Percentiles rank a stretch among this genome's conserved stretches.
Conservation (phyloP, 805 yeast genomes). For the Saturnispora besseyi region DNA sequence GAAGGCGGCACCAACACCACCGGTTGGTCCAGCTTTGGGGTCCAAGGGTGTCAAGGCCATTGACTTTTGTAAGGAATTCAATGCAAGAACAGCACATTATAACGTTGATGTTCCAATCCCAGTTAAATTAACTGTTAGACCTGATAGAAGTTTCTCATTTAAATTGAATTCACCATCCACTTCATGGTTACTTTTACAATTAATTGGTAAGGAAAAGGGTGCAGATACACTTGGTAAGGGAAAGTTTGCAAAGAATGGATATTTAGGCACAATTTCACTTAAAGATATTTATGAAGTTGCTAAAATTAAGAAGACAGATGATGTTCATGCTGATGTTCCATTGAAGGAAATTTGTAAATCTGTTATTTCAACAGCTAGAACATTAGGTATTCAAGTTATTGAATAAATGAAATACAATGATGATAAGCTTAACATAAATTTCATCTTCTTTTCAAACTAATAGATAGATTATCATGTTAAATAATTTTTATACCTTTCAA, state of each 20-base stretch:
- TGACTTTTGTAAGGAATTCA: conserved; percentile 96
- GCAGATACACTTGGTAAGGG: conserved; percentile 68
- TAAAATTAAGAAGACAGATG: conserved; percentile 82
- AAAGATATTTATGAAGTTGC: conserved; percentile 95
- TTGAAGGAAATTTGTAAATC: conserved; percentile 73
- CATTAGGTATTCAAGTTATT: conserved; percentile 78
- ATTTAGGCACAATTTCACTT: conserved; percentile 42
- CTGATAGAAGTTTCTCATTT: conserved; percentile 85
- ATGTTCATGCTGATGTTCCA: conserved; percentile 60
- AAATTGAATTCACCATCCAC: conserved; percentile 90
- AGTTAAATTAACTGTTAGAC: conserved; percentile 71
- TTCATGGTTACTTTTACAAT: conserved; percentile 72
- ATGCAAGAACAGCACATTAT: conserved; percentile 87
- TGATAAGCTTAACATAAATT: neutral
- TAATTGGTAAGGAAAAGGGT: conserved; percentile 76
- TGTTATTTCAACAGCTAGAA: conserved; percentile 79
- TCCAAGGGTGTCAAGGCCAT: conserved; percentile 98
- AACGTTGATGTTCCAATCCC: conserved; percentile 88
- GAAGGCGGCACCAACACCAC: conserved; percentile 97
- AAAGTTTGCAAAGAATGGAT: conserved; percentile 27
- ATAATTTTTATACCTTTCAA: too few relatives aligned
- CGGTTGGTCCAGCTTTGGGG: conserved; percentile 98
- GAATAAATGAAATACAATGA: conserved; percentile 30
- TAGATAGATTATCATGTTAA: neutral
- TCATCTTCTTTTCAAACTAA: neutral